Evolutionary conservation across 2,329 filamentous ascomycete genomes (phyloP), one percentile per base, ranked within the genome.

Genomic region (Colletotrichum filicis): DNA sequence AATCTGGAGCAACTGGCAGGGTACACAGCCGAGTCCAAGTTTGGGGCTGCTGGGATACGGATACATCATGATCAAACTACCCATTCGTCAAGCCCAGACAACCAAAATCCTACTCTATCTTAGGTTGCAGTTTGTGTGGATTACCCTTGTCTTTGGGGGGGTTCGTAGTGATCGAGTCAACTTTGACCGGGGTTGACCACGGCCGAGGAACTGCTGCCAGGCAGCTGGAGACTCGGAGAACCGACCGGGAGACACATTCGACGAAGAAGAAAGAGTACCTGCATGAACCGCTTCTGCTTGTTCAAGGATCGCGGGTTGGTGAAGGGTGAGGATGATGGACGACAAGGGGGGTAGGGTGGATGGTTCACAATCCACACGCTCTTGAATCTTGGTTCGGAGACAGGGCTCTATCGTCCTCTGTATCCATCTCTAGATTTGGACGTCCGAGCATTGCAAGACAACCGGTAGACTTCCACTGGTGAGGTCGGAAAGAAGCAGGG

Each of bases 261-360:
- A 26, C 49, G 64, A 63, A 74, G 64, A 73, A 75, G 74, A 63
- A 75, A 74, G 55, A 71, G 68, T 71, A 74, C 74, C 72, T 75
- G 74, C 74, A 75, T 74, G 74, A 75, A 75, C 74, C 64, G 61
- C 65, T 68, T 71, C 46, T 32, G 70, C 70, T 58, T 69, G 55
- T 59, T 59, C 60, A 53, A 35, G 70, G 66, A 73, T 73, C 66
- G 61, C 53, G 30, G 56, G 66, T 64, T 69, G 70, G 66, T 60
- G 70, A 73, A 68, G 55, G 58, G 66, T 68, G 70, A 61, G 55
- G 70, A 32, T 60, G 53, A 70, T 49, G 66, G 14, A 46, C 12
- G 66, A 70, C 70, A 63, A 64, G 70, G 66, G 66, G 30, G 42
- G 70, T 55, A 59, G 68, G 30, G 42, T 46, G 46, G 37, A n/a